These are phyloP conservation scores for Thielaviopsis ethacetica DNA, from an alignment of 2,329 filamentous ascomycete genomes.

Conservation along the genomic window DNA sequence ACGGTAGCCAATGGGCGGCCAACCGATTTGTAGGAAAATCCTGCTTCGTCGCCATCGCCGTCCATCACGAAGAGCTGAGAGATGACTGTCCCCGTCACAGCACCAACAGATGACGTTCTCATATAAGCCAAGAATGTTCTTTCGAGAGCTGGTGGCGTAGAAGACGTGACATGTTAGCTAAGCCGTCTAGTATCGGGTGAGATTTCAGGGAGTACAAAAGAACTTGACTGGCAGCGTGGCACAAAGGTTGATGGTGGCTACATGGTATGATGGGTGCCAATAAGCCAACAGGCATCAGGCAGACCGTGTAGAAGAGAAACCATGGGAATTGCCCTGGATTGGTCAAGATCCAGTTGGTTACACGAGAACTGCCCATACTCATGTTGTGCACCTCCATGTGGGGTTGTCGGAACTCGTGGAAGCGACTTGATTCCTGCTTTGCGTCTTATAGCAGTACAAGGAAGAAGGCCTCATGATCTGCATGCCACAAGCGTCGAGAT, in stretches of 20 bases:
- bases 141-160: slow-evolving; percentile 43
- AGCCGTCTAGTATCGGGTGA: neutral
- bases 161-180: neutral
- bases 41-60: slow-evolving; percentile 17
- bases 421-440: neutral
- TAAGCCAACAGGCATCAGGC: neutral
- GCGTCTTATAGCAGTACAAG: neutral
- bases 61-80: slow-evolving; percentile 49
- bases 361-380: neutral
- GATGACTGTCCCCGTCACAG: slow-evolving; percentile 47
- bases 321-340: neutral
- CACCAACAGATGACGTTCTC: slow-evolving; percentile 51
- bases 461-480: neutral
- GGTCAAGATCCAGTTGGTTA: neutral
- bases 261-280: neutral
- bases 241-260: neutral
- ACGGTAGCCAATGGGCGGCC: slow-evolving; percentile 39
- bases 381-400: neutral
- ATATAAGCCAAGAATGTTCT: slow-evolving; percentile 60
- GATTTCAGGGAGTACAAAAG: neutral
- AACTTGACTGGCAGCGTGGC: neutral
- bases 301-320: neutral
- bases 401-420: neutral
- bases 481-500: neutral
- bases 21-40: slow-evolving; percentile 42